Conservation (phyloP, 2,329 filamentous ascomycete species). For the Chalaropsis thielavioides region DNA sequence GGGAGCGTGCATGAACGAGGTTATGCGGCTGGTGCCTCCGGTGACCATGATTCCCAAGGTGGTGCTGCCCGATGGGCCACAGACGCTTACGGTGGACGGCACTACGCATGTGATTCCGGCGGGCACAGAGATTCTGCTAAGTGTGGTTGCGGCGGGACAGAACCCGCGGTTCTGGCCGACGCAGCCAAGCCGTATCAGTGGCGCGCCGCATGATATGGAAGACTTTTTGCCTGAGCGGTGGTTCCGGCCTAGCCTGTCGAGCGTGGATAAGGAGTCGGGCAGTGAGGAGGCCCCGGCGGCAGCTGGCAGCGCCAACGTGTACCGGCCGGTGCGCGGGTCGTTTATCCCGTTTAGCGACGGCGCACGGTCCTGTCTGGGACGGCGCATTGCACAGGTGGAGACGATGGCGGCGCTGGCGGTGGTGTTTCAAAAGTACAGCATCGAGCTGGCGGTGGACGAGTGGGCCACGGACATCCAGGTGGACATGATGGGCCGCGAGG, state of each 20-base stretch:
- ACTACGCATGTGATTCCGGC: conserved; percentile 43
- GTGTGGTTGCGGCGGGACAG: conserved; percentile 42
- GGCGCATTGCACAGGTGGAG: conserved; percentile 46
- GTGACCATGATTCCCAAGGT: conserved; percentile 60
- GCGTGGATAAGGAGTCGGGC: conserved; percentile 23
- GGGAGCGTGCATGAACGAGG: conserved; percentile 65
- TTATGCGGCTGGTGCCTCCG: conserved; percentile 56
- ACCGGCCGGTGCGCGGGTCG: conserved; percentile 40
- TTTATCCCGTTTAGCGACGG: conserved; percentile 47
- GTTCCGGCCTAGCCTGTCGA: conserved; percentile 32
- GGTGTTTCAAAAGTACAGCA: conserved; percentile 43
- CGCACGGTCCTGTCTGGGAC: conserved; percentile 41
- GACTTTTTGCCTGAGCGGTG: conserved; percentile 61
- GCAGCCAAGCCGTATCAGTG: conserved; percentile 31
- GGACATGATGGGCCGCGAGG: conserved; percentile 31
- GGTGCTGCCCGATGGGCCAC: conserved; percentile 33
- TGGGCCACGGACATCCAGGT: conserved; percentile 42
- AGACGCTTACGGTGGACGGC: conserved; percentile 46
- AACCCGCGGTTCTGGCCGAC: conserved; percentile 61
- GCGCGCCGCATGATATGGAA: conserved; percentile 41
- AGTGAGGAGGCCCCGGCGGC: conserved; percentile 34
- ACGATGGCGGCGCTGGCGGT: conserved; percentile 41
- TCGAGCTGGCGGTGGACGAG: conserved; percentile 55
- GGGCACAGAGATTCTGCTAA: conserved; percentile 40
- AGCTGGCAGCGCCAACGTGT: conserved; percentile 49